Base-by-base conservation (phyloP, 257 asterid genomes). In the Verbena officinalis region DNA sequence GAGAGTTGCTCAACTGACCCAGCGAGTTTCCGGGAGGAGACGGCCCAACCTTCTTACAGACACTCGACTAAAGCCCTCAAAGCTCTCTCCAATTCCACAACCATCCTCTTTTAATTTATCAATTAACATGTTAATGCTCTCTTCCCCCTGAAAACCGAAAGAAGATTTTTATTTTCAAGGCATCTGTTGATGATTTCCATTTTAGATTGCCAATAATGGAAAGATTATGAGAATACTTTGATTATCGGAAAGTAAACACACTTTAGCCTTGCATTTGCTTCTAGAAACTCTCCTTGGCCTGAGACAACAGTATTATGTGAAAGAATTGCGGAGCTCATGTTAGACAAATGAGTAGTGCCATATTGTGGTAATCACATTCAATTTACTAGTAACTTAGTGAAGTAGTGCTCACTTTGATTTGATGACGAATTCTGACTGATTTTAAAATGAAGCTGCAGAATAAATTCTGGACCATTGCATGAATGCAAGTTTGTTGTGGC, bases 41-140 rank as follows among this genome's bases (percentile, higher is more conserved):
- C 95, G 97, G 53, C 97, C 97, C 79, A 90, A 62, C 71, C 97
- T 75, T 42, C 97, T 78, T 23, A 90, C 70, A 45, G 94, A 80
- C 19, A 90, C 91, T 10, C 82, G 94, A 55, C 91, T 81, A 53
- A 81, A 84, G 55, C 67, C 76, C 65, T 77, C 84, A 51, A 51
- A 90, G 81, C 72, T 78, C 77, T 84, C 90, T 50, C 73, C 14
- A 45, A 57, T 75, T 53, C 74, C 86, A 68, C 70, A 74, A 12
- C 88, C 83, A 71, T 68, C 86, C 36, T 55, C 66, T 33, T 74
- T 34, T 43, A 90, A 77, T 52, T 59, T 52, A 64, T 73, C 76
- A 48, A 90, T 63, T 55, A 87, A 85, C 21, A 6, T 58, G 11
- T 72, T 65, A 55, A 90, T 83, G 68, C 73, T 80, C 71, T 90